Evolutionary conservation across 257 asterid species (phyloP), one percentile per base, ranked within the genome.

Genomic region (Fraxinus anomala): DNA sequence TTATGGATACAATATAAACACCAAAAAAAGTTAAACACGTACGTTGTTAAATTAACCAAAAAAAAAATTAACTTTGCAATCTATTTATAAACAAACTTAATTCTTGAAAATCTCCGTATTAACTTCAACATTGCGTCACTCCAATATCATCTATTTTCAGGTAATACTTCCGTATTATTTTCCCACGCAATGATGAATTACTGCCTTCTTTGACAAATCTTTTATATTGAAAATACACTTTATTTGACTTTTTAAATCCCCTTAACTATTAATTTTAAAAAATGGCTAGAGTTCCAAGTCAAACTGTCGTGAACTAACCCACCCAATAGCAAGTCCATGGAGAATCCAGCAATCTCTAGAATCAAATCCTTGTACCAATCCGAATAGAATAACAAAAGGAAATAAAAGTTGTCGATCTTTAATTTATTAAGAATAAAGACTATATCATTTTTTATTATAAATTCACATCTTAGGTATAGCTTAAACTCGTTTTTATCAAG

Each of bases 201-300:
- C 44, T 8, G 37, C 74, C 33, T 39, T 10, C 8, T 78, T 82
- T 78, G 75, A 47, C 77, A 23, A 30, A n/a, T 0, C 10, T 44
- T 44, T 30, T 30, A 0, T 13, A 36, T 24, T 39, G 39, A 2
- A 10, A 30, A 21, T 19, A 19, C 12, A 51, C 6, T 51, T 56
- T n/a, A 5, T 56, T 19, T 47, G 74, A 76, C 80, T 68, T 19
- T 65, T 13, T 21, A 73, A 7, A 21, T 3, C 40, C 47, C 14
- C 14, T n/a, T n/a, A 9, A 39, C 21, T 51, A 6, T 19, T 0
- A 16, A 16, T 51, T 16, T 16, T 19, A 5, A 54, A 17, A 54
- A 54, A 4, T 51, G 19, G 61, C 61, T 17, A 4, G 23, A 19
- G 5, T 4, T 51, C 21, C 61, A 16, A 51, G 63, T 17, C 63